Percentiles rank a stretch among this genome's conserved stretches.
These are phyloP conservation scores for Eutrema yunnanense DNA, from an alignment of 345 rosid species.

Conservation along the genomic window DNA sequence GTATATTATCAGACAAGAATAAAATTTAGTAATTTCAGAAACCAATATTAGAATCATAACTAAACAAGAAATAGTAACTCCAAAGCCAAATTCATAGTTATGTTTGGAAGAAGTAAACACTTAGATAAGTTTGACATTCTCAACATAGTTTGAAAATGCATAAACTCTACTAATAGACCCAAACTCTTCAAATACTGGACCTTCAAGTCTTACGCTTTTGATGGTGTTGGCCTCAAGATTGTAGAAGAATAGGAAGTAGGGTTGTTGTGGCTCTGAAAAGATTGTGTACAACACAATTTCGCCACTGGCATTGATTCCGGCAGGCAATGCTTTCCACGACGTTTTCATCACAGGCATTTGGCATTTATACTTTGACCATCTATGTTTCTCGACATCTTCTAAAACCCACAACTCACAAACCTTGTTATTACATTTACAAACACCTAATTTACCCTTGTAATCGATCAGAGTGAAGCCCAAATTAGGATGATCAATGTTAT, in stretches of 20 bases:
- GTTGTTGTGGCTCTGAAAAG: background rate
- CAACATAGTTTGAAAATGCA: background rate
- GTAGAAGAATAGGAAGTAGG: background rate
- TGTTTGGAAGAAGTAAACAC: background rate
- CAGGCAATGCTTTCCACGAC: too few relatives aligned
- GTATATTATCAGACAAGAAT: too few relatives aligned
- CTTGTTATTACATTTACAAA: background rate
- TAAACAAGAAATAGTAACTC: background rate
- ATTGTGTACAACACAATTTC: background rate
- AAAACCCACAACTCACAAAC: background rate
- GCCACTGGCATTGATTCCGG: background rate
- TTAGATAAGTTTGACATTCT: background rate
- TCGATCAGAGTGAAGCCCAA: background rate
- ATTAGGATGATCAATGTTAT: background rate
- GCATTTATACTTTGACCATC: background rate
- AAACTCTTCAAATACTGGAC: too few relatives aligned
- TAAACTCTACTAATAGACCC: background rate
- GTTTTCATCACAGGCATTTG: too few relatives aligned
- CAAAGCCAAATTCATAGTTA: background rate
- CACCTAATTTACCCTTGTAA: background rate
- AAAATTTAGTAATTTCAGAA: background rate
- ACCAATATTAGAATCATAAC: background rate
- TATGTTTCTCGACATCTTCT: background rate
- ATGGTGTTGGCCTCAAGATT: background rate
- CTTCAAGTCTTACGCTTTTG: background rate